Conservation (phyloP, 306 rosid species). For the Sicyos edulis region DNA sequence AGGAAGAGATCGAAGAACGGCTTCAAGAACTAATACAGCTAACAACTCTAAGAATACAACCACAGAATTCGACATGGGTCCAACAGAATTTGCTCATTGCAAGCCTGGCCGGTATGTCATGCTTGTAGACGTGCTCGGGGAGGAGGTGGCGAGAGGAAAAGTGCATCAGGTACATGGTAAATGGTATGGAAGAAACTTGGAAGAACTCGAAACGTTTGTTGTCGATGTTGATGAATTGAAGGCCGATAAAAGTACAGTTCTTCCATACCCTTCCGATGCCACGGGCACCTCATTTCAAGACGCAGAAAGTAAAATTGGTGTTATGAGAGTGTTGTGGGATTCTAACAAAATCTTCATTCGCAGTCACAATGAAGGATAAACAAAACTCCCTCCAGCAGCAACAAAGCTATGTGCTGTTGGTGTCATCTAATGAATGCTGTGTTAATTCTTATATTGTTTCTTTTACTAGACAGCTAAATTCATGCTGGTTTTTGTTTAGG, state of each 20-base stretch:
- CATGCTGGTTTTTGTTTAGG: conserved; percentile 7
- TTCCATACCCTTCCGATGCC: conserved; percentile 62
- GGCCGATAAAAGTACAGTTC: conserved; percentile 37
- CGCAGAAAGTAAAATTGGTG: conserved; percentile 57
- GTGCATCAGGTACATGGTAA: conserved; percentile 53
- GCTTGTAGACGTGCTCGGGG: conserved; percentile 38
- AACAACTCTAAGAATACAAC: conserved; percentile 29
- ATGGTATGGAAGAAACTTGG: conserved; percentile 65
- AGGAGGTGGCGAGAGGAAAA: conserved; percentile 59
- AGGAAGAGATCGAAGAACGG: conserved; percentile 40
- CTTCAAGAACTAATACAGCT: conserved; percentile 26
- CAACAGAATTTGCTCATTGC: conserved; percentile 38
- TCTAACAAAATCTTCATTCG: conserved; percentile 37
- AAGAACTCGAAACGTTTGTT: conserved; percentile 42
- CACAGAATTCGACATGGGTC: conserved; percentile 33
- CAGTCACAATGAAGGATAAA: conserved; percentile 24
- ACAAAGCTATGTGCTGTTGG: conserved; percentile 12
- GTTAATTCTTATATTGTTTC: neutral
- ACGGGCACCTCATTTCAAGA: conserved; percentile 63
- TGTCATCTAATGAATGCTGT: neutral
- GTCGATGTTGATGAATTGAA: conserved; percentile 65
- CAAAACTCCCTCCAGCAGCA: neutral
- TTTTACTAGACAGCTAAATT: neutral
- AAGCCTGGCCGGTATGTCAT: conserved; percentile 53
- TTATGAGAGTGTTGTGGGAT: conserved; percentile 81